Base-by-base conservation (phyloP, 2,329 filamentous ascomycete genomes). In the Cadophora sp. region DNA sequence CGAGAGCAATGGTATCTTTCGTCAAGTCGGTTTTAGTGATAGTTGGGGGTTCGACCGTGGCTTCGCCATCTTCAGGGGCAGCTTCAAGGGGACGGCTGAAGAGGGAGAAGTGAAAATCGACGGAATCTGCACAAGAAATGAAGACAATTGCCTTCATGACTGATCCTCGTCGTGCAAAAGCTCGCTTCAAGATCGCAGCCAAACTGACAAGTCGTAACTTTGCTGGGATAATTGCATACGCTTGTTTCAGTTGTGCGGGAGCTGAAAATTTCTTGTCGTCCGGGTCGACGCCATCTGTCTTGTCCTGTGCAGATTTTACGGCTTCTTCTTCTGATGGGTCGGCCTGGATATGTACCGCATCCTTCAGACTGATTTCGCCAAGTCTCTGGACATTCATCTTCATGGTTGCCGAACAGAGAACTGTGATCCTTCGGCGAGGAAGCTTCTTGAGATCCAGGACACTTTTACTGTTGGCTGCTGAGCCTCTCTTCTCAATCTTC, bases 111-210 rank as follows among this genome's bases (percentile, higher is more conserved):
- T 98, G 95, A 74, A 97, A 99, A 77, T 99, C 94, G 67, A 98
- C 96, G 1, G 93, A 96, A 78, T 99, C 96, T 22, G 96, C 94
- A 75, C 96, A 99, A 13, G 95, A 97, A 59, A 99, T 92, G 81
- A 99, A 99, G 43, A 99, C 85, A 68, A 99, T 97, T 24, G 91
- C 92, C 79, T 99, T 98, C 92, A 97, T 97, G 20, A 97, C 92
- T 1, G 93, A 93, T 0, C 94, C 95, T 78, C 91, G 92, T 20
- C 94, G 87, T 66, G 93, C 90, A 78, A 99, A 98, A 0, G 94
- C 89, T 20, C 93, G 89, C 77, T 95, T 96, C 66, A 99, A 83
- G 39, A 94, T 87, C 0, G 93, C 91, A 30, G 94, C 89, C 22
- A 99, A 84, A 0, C 95, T 94, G 3, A 99, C 95, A 2, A 99